Base-by-base conservation (phyloP, 2,329 filamentous ascomycete species). In the Calonectria pseudoturangicola region DNA sequence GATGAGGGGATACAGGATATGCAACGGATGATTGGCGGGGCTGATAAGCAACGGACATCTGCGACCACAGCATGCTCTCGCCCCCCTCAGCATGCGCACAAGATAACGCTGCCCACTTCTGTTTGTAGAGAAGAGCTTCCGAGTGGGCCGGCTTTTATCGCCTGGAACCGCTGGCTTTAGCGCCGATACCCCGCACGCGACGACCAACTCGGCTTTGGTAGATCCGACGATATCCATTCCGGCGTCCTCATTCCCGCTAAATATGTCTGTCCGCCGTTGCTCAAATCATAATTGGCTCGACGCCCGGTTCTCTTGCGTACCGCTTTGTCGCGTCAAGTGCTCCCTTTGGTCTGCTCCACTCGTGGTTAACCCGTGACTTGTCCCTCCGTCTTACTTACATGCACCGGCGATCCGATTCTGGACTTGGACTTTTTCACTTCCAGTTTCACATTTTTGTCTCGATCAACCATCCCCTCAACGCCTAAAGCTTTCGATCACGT, bases 161-260 rank as follows among this genome's bases (percentile, higher is more conserved):
- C 13, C n/a, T 21, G 18, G 21, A 30, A 30, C 25, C 16, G n/a
- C 25, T 47, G 60, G 27, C 5, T 21, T 47, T 64, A 64, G 60
- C 28, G 60, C 43, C 43, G 41, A 33, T 36, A 65, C 62, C 62
- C 62, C 62, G 62, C 62, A 65, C 45, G 43, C 43, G n/a, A 33
- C 33, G 18, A 36, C 25, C 25, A 18, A 47, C 28, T 67, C 65
- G 65, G 65, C 65, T 58, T 67, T 67, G 65, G n/a, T 6, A 25
- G 25, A 43, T 43, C 65, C 65, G 65, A 67, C 43, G 39, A 45
- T 67, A 67, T 58, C 65, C 65, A 47, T 66, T 21, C 30, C 15
- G 10, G 18, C 13, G 62, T 1, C n/a, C 7, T 25, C 45, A 9
- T 21, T 41, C 12, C 33, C 54, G 54, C 54, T 27, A 60, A 60